Conservation (phyloP, 371 early-diverging fungal genomes). For the Mycotypha africana region DNA sequence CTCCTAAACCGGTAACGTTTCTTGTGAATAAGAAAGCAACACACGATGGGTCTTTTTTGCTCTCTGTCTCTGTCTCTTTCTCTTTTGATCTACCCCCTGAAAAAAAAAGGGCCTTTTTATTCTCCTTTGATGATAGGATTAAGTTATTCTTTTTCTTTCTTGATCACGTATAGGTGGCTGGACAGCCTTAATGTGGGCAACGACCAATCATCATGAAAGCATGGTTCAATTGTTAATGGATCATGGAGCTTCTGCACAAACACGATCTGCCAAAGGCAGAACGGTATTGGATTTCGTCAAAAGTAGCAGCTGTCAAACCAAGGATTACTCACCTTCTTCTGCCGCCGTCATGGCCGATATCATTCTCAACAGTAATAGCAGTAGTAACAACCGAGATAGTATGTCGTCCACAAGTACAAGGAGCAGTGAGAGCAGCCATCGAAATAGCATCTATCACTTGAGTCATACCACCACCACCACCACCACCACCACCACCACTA, state of each 20-base stretch:
- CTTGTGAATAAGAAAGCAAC: no score
- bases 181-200: constrained; percentile 96
- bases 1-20: no score
- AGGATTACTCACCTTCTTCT: constrained; percentile 57
- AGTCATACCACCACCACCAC: constrained; percentile 20
- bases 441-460: no score
- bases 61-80: no score
- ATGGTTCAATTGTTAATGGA: constrained; percentile 75
- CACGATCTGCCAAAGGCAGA: constrained; percentile 72
- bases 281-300: constrained; percentile 76
- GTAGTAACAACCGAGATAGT: no score
- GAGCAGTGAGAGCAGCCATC: no score
- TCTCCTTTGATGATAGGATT: no score
- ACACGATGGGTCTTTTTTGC: no score
- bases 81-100: no score
- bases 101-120: no score
- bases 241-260: constrained; percentile 68
- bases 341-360: no score
- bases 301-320: constrained; percentile 49
- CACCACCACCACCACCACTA: constrained; percentile 25
- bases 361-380: no score
- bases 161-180: constrained; percentile 68
- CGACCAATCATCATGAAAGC: constrained; percentile 76
- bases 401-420: constrained; percentile 48
- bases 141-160: background rate